Evolutionary conservation across 768 basidiomycete genomes (phyloP).

Genomic region (Mycena kentingensis): DNA sequence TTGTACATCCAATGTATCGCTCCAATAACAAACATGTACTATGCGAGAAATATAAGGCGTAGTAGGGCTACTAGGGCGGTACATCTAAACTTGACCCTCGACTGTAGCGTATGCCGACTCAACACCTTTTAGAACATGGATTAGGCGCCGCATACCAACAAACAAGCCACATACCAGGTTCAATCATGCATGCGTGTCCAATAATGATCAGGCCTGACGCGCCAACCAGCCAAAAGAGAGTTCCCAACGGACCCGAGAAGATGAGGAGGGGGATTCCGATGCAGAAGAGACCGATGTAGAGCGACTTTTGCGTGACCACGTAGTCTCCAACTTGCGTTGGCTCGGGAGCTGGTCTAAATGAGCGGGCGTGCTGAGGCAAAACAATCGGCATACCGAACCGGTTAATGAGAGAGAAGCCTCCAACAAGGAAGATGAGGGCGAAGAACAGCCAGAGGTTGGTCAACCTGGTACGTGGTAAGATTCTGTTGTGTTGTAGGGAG

Average conservation of each 20-base stretch:
- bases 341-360: constrained; percentile 89
- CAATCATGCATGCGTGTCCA: constrained; percentile 83
- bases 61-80: not conserved
- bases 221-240: constrained; percentile 95
- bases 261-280: constrained; percentile 90
- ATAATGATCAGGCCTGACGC: constrained; percentile 83
- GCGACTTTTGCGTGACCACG: constrained; percentile 83
- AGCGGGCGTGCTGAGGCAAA: constrained; percentile 5
- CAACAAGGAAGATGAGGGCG: constrained; percentile 84
- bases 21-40: constrained; percentile 20
- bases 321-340: constrained; percentile 82
- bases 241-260: constrained; percentile 71
- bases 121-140: no score
- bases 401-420: constrained; percentile 89
- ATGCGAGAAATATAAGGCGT: not conserved
- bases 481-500: not conserved
- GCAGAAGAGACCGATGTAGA: constrained; percentile 88
- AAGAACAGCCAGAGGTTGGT: constrained; percentile 82
- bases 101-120: constrained; percentile 89
- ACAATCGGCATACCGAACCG: constrained; percentile 68
- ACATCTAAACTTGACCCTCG: constrained; percentile 63
- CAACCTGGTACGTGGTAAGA: constrained; percentile 48
- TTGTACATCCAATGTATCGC: constrained; percentile 17
- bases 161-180: no score
- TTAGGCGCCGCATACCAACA: no score